Percentiles rank a stretch among this genome's conserved stretches.
Evolutionary conservation across 2,329 filamentous ascomycete species (phyloP).

Genomic region (Aspergillus transmontanensis): DNA sequence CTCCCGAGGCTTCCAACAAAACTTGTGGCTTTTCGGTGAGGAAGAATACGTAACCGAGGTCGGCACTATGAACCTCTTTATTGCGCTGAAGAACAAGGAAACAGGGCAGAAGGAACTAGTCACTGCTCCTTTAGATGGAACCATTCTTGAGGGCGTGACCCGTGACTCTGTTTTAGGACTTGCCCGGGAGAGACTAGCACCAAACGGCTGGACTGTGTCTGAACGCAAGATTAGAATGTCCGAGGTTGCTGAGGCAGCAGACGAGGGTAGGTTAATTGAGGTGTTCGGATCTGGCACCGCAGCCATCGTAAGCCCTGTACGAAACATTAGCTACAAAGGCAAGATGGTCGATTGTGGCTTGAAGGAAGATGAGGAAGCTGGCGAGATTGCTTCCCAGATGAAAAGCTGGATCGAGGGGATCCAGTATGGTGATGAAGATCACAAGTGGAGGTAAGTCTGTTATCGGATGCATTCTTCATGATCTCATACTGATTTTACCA

Average conservation of each 20-base stretch:
- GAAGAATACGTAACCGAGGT: constrained; percentile 97
- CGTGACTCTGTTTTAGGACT: constrained; percentile 87
- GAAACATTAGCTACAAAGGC: constrained; percentile 86
- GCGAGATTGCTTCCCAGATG: constrained; percentile 81
- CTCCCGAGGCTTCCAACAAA: constrained; percentile 92
- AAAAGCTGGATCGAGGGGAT: constrained; percentile 96
- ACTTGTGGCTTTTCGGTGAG: constrained; percentile 94
- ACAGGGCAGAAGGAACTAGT: constrained; percentile 89
- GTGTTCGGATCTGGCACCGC: constrained; percentile 94
- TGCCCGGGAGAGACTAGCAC: constrained; percentile 77
- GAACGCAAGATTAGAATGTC: constrained; percentile 94
- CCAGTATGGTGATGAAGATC: constrained; percentile 91
- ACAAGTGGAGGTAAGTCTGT: constrained; percentile 77
- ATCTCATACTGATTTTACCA: constrained; percentile 17
- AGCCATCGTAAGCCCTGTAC: constrained; percentile 87
- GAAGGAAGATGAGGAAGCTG: constrained; percentile 78
- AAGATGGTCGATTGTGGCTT: constrained; percentile 81
- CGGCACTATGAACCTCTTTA: constrained; percentile 98
- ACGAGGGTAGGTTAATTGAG: constrained; percentile 85
- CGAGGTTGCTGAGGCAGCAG: constrained; percentile 77
- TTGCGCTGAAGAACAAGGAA: constrained; percentile 78
- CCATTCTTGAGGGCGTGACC: constrained; percentile 93
- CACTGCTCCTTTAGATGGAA: constrained; percentile 95
- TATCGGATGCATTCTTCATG: neutral
- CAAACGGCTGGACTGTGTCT: constrained; percentile 82